Evolutionary conservation across 106 monocot species (phyloP), one percentile per base, ranked within the genome.

Genomic region (Allium sativum): DNA sequence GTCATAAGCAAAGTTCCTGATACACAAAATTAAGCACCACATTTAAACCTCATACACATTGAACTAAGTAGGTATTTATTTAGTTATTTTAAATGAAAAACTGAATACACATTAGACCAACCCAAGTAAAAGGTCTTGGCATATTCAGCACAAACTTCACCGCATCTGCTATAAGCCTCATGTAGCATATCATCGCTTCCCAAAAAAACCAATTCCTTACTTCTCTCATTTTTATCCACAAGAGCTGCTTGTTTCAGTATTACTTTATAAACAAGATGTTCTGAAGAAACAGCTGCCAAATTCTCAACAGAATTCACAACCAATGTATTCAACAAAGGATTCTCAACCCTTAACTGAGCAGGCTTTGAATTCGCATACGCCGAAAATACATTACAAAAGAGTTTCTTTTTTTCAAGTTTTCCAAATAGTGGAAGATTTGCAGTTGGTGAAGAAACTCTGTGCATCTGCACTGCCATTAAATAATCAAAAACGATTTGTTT

Each of bases 51-150:
- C 53, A 2, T 42, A 17, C 9, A 58, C 4, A 41, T 58, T 42
- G 42, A 13, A 18, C 10, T 15, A 55, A 19, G 9, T 42, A 58
- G 42, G 3, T 31, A 31, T 41, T 12, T 12, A 56, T 21, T 56
- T 9, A 21, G 21, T 11, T 22, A 18, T 14, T 22, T 22, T 21
- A 18, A 10, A 57, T 8, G 41, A 0, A 56, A 56, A 41, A 0
- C 40, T 10, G 16, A 12, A 42, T 31, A 21, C 21, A 6, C 6
- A 56, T 13, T 40, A 40, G 15, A 15, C 58, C 40, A 58, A 62
- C 47, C 96, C 71, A 96, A 76, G 70, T 98, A 98, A 69, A 98
- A 98, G 1, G 91, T 98, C 74, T 98, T 98, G 11, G 96, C 96
- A 72, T 98, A 88, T 76, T 98, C 96, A 13, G 79, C 91, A n/a